These are phyloP conservation scores for Pichia sp. DNA, from an alignment of 1,139 yeast genomes.

Conservation along the genomic window DNA sequence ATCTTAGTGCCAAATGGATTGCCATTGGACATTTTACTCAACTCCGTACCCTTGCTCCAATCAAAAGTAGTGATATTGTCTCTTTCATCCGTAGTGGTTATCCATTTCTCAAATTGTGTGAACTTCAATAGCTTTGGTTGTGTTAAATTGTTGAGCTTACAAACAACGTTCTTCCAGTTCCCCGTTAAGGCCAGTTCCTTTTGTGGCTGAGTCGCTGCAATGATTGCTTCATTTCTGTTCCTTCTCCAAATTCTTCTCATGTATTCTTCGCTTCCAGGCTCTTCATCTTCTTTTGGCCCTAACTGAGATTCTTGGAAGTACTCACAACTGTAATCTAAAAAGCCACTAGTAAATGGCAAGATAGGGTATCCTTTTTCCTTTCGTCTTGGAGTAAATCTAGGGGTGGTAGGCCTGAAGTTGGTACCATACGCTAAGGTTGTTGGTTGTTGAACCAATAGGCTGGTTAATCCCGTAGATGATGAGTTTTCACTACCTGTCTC, in stretches of 20 bases:
- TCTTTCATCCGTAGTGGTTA: constrained; percentile 77
- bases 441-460: constrained; percentile 35
- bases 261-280: constrained; percentile 87
- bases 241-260: constrained; percentile 83
- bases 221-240: constrained; percentile 78
- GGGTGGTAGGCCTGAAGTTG: constrained; percentile 45
- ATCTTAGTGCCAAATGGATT: constrained; percentile 85
- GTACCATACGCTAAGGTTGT: constrained; percentile 41
- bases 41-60: constrained; percentile 55
- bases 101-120: constrained; percentile 83
- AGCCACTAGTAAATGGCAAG: constrained; percentile 65
- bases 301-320: constrained; percentile 97
- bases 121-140: constrained; percentile 77
- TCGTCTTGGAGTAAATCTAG: constrained; percentile 39
- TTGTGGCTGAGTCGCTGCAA: constrained; percentile 84
- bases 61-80: constrained; percentile 87
- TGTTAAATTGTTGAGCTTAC: constrained; percentile 60
- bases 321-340: constrained; percentile 83
- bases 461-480: constrained; percentile 17
- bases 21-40: constrained; percentile 71
- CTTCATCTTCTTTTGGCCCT: constrained; percentile 79
- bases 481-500: constrained; percentile 30
- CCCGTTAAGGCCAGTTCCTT: constrained; percentile 80
- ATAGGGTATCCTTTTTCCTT: constrained; percentile 32
- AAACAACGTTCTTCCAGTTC: constrained; percentile 70